Percentiles rank a stretch among this genome's conserved stretches.
Evolutionary conservation across 2,329 filamentous ascomycete genomes (phyloP).

Genomic region (Paecilomyces formosus): DNA sequence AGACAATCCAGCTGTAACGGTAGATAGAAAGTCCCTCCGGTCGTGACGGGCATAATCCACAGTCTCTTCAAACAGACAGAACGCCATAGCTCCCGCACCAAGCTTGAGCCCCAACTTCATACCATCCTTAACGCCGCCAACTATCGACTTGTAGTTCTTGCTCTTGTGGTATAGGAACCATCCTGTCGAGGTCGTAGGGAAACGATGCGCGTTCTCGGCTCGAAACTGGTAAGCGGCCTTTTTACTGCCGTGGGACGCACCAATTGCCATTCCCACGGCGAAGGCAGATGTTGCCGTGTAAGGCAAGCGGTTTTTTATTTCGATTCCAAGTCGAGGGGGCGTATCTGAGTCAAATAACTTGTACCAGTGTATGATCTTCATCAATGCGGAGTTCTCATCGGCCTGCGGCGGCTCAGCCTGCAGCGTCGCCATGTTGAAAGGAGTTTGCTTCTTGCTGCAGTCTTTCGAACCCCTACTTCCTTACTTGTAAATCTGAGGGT

Average conservation of each 20-base stretch:
- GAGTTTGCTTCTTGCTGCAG: neutral
- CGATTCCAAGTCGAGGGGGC: conserved; percentile 50
- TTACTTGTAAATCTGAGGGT: neutral
- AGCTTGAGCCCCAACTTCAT: conserved; percentile 65
- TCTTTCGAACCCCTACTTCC: neutral
- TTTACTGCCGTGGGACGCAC: conserved; percentile 64
- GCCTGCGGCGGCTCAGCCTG: conserved; percentile 6
- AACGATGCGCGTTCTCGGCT: conserved; percentile 91
- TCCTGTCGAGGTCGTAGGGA: conserved; percentile 71
- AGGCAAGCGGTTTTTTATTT: conserved; percentile 58
- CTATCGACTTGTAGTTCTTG: conserved; percentile 84
- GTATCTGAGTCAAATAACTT: conserved; percentile 30
- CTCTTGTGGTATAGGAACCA: conserved; percentile 99
- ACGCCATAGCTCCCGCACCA: conserved; percentile 64
- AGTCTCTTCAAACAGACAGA: conserved; percentile 76
- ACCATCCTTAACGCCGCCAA: conserved; percentile 72
- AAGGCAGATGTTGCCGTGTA: conserved; percentile 59
- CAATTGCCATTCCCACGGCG: conserved; percentile 61
- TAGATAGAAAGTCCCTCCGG: conserved; percentile 69
- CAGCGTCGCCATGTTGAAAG: conserved; percentile 1
- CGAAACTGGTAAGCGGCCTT: conserved; percentile 76
- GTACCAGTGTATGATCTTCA: conserved; percentile 27
- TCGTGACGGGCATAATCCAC: conserved; percentile 60
- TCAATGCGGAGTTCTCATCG: conserved; percentile 13
- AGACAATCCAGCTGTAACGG: conserved; percentile 72